These are phyloP conservation scores for Cordyceps fumosorosea DNA, from an alignment of 2,329 filamentous ascomycete species.

Conservation along the genomic window DNA sequence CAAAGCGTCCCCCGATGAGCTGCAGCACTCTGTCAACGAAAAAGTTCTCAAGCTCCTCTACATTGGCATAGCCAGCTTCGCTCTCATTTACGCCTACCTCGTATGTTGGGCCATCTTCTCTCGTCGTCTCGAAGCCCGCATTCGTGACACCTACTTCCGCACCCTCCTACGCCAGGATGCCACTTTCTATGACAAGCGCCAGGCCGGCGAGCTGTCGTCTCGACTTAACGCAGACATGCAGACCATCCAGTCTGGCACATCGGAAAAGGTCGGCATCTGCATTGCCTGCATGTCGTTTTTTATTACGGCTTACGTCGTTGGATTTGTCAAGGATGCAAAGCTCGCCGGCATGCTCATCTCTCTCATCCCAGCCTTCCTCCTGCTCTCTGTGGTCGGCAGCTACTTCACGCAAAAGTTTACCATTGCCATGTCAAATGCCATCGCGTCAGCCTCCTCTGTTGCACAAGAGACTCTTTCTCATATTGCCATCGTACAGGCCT, in stretches of 20 bases:
- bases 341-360: constrained; percentile 60
- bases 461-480: constrained; percentile 56
- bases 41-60: constrained; percentile 58
- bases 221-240: constrained; percentile 60
- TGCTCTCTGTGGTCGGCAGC: constrained; percentile 51
- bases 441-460: constrained; percentile 53
- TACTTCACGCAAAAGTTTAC: constrained; percentile 47
- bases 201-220: constrained; percentile 56
- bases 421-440: constrained; percentile 42
- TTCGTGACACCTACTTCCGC: constrained; percentile 54
- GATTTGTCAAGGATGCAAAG: constrained; percentile 56
- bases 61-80: constrained; percentile 56
- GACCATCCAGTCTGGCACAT: constrained; percentile 60
- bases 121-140: constrained; percentile 55
- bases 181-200: constrained; percentile 56
- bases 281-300: constrained; percentile 59
- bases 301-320: constrained; percentile 58
- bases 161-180: constrained; percentile 55
- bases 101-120: constrained; percentile 59
- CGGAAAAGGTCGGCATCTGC: constrained; percentile 63
- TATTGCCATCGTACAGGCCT: constrained; percentile 56
- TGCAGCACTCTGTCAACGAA: constrained; percentile 41
- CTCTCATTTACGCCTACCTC: constrained; percentile 57
- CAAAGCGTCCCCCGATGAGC: constrained; percentile 18
- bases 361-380: constrained; percentile 54